These are phyloP conservation scores for Tulasnella sp. DNA, from an alignment of 768 basidiomycete genomes.

Conservation along the genomic window DNA sequence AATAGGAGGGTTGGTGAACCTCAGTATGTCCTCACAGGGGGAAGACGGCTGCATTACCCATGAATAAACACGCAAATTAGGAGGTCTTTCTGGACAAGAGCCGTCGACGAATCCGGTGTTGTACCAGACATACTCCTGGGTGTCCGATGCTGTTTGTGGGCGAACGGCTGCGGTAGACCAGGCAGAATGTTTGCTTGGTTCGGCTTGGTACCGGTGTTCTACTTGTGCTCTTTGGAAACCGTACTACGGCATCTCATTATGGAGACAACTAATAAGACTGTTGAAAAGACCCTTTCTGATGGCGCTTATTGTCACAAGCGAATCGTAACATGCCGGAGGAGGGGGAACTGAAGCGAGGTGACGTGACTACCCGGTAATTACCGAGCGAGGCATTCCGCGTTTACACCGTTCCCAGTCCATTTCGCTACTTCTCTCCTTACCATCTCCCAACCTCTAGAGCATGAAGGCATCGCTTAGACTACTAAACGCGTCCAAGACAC, in stretches of 20 bases:
- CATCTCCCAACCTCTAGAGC: not conserved
- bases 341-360: not conserved
- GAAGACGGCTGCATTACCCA: conserved; percentile 49
- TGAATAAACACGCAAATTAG: conserved; percentile 76
- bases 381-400: not conserved
- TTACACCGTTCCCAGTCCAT: not conserved
- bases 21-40: not conserved
- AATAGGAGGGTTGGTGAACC: conserved; percentile 22
- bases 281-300: not conserved
- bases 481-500: conserved; percentile 19
- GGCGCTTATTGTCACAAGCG: not conserved
- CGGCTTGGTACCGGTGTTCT: not conserved
- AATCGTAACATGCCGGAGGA: not conserved
- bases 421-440: not conserved
- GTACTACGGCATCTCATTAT: too few species aligned
- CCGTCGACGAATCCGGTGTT: not conserved
- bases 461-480: conserved; percentile 10
- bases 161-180: not conserved
- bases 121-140: not conserved
- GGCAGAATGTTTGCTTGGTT: not conserved
- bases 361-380: conserved; percentile 6
- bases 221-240: too few species aligned
- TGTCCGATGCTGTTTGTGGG: not conserved
- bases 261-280: not conserved
- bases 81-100: conserved; percentile 39